Evolutionary conservation across 2,329 filamentous ascomycete species (phyloP).

Genomic region (Monosporascus sp.): DNA sequence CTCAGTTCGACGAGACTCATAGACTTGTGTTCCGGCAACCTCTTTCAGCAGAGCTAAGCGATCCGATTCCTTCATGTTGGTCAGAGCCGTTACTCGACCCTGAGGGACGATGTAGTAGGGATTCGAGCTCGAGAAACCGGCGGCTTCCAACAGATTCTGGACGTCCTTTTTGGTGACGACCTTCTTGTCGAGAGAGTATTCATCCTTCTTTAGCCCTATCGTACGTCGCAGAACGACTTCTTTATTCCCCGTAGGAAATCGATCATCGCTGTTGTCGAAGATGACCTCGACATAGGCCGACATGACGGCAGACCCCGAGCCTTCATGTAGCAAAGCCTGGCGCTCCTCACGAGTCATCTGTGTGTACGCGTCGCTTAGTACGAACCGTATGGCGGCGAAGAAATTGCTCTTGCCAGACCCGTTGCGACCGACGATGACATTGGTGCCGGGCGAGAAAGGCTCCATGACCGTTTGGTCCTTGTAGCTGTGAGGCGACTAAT

Average conservation of each 20-base stretch:
- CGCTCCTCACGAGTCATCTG: conserved; percentile 95
- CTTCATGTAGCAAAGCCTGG: conserved; percentile 93
- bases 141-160: conserved; percentile 90
- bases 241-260: conserved; percentile 87
- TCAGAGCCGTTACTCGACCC: conserved; percentile 89
- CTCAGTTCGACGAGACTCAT: conserved; percentile 85
- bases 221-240: conserved; percentile 89
- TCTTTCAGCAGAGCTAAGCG: conserved; percentile 88
- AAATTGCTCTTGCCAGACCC: conserved; percentile 99
- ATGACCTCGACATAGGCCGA: conserved; percentile 99
- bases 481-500: conserved; percentile 59
- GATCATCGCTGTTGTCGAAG: conserved; percentile 95
- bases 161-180: conserved; percentile 93
- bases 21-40: conserved; percentile 96
- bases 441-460: conserved; percentile 94
- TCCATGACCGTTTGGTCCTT: conserved; percentile 99
- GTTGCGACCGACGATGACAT: conserved; percentile 98
- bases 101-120: conserved; percentile 99
- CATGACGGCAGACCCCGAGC: conserved; percentile 95
- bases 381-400: conserved; percentile 97
- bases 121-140: conserved; percentile 94
- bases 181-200: conserved; percentile 96
- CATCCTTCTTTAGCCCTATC: conserved; percentile 96
- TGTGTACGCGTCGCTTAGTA: conserved; percentile 94
- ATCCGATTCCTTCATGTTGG: conserved; percentile 97